These are phyloP conservation scores for Fusarium equiseti DNA, from an alignment of 2,329 filamentous ascomycete genomes.

Conservation along the genomic window DNA sequence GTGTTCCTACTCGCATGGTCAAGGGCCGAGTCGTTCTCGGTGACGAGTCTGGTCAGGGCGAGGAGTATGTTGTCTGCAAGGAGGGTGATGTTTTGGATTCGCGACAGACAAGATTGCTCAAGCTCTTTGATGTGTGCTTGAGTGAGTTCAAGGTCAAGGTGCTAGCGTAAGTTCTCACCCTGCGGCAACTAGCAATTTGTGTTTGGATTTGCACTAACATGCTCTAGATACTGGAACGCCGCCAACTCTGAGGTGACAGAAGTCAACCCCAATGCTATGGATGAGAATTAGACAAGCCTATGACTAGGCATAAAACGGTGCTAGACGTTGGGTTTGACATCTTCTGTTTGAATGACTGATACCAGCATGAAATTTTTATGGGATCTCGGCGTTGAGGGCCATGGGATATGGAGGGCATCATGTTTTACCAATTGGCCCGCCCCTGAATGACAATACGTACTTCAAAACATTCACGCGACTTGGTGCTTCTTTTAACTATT, in stretches of 20 bases:
- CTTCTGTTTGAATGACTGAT: slow-evolving; percentile 52
- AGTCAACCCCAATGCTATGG: slow-evolving; percentile 57
- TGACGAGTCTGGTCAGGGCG: slow-evolving; percentile 64
- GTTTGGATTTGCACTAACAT: slow-evolving; percentile 20
- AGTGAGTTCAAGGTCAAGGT: slow-evolving; percentile 90
- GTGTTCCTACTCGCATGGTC: slow-evolving; percentile 88
- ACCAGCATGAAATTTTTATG: slow-evolving; percentile 51
- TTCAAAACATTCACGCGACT: slow-evolving; percentile 32
- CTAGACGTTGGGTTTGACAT: slow-evolving; percentile 46
- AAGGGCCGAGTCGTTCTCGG: slow-evolving; percentile 87
- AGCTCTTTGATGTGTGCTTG: slow-evolving; percentile 91
- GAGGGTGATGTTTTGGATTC: slow-evolving; percentile 89
- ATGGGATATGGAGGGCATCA: slow-evolving; percentile 49
- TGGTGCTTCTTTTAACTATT: slow-evolving; percentile 30
- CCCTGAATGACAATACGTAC: slow-evolving; percentile 45
- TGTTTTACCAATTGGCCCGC: slow-evolving; percentile 47
- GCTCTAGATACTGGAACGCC: slow-evolving; percentile 69
- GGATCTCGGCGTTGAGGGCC: slow-evolving; percentile 54
- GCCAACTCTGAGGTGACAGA: slow-evolving; percentile 71
- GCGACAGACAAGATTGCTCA: slow-evolving; percentile 91
- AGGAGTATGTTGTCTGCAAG: slow-evolving; percentile 82
- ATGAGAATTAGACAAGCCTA: slow-evolving; percentile 44
- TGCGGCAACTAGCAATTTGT: not conserved
- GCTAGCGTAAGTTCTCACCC: slow-evolving; percentile 69
- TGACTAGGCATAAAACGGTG: slow-evolving; percentile 35